Conservation (phyloP, 129 eudicot species). For the Artemisia annua region DNA sequence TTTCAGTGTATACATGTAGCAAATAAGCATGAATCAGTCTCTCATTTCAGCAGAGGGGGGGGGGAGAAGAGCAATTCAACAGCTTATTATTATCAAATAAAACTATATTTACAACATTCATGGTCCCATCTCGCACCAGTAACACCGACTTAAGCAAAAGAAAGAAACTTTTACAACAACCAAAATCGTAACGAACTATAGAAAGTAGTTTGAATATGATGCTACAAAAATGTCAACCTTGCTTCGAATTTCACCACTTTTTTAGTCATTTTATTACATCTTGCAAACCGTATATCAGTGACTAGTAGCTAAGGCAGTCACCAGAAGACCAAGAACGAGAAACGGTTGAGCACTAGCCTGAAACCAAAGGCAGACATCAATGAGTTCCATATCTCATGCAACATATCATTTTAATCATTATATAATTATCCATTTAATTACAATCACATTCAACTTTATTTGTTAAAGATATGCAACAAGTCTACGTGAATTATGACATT, state of each 20-base stretch:
- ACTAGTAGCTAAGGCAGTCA: constrained; percentile 83
- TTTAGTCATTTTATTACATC: constrained; percentile 21
- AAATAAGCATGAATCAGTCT: no score
- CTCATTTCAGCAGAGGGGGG: no score
- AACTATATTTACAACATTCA: constrained; percentile 36
- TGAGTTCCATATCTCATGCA: constrained; percentile 7
- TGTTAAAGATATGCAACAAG: background rate
- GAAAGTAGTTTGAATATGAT: constrained; percentile 17
- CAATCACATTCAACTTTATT: no score
- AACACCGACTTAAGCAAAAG: background rate
- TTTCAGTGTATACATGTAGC: no score
- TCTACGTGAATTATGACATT: background rate
- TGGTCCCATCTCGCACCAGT: constrained; percentile 4
- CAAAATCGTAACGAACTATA: constrained; percentile 12
- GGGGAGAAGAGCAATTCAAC: background rate
- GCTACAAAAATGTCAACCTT: constrained; percentile 20
- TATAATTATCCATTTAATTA: background rate
- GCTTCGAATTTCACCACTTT: constrained; percentile 13
- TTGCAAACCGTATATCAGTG: constrained; percentile 36
- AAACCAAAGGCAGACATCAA: constrained; percentile 19
- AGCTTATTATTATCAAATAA: constrained; percentile 17
- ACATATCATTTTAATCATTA: constrained; percentile 14
- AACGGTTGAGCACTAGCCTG: constrained; percentile 99
- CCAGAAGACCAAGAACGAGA: constrained; percentile 76
- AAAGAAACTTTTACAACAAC: background rate